A percentile compares a stretch with the other conserved stretches of the same genome.
phyloP scores from a whole-genome alignment of 1,284 basidiomycete genomes.

The Pseudozyma hubeiensis region DNA sequence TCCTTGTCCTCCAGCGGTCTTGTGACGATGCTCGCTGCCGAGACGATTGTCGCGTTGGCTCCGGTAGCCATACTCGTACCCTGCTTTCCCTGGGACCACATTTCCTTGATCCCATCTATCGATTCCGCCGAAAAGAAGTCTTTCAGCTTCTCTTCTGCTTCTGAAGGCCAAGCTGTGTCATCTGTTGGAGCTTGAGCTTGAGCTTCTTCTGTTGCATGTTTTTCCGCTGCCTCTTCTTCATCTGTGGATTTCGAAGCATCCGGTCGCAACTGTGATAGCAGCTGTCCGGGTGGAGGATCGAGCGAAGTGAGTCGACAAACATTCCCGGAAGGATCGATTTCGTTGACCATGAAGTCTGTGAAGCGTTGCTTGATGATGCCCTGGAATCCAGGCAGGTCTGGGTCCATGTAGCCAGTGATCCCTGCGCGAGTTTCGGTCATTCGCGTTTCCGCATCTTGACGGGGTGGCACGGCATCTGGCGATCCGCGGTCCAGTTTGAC shows the following conservation, averaged over 20 bases:
- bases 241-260: not conserved
- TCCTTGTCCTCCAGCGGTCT: constrained; percentile 86
- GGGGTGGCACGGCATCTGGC: not conserved
- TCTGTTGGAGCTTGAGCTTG: constrained; percentile 3
- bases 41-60: constrained; percentile 33
- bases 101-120: constrained; percentile 25
- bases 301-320: constrained; percentile 54
- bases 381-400: constrained; percentile 50
- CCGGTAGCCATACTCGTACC: constrained; percentile 32
- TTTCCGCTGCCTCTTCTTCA: not conserved
- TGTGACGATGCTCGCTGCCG: constrained; percentile 40
- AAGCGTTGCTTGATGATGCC: constrained; percentile 67
- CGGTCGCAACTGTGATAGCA: constrained; percentile 19
- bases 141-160: constrained; percentile 26
- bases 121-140: constrained; percentile 30
- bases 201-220: not conserved
- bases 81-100: constrained; percentile 22
- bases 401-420: constrained; percentile 54
- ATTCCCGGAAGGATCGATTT: constrained; percentile 37
- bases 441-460: constrained; percentile 14
- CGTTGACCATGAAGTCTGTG: constrained; percentile 63
- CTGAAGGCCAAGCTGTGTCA: constrained; percentile 26
- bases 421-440: constrained; percentile 52
- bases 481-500: constrained; percentile 16
- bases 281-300: constrained; percentile 44